Percentiles rank a stretch among this genome's conserved stretches.
phyloP scores from a whole-genome alignment of 2,329 filamentous ascomycete species.

The Fusarium clavum region DNA sequence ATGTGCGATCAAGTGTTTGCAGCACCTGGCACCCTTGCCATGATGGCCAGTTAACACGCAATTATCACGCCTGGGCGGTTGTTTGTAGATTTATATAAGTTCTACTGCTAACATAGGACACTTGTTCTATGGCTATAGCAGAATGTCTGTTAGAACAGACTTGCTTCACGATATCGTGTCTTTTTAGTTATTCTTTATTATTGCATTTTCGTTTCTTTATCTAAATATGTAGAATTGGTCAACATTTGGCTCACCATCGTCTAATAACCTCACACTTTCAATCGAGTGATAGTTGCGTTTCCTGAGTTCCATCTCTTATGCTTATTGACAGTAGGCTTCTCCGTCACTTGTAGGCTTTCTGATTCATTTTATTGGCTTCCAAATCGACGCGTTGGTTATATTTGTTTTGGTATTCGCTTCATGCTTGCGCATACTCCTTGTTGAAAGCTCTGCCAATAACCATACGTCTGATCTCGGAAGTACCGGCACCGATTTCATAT shows the following conservation, averaged over 20 bases:
- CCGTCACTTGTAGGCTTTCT: background rate
- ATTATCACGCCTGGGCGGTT: background rate
- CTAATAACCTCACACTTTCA: background rate
- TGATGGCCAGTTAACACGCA: background rate
- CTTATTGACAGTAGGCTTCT: background rate
- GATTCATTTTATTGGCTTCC: background rate
- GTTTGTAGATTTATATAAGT: background rate
- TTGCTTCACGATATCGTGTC: background rate
- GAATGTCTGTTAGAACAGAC: background rate
- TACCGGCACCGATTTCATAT: slow-evolving; percentile 97
- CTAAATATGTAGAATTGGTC: background rate
- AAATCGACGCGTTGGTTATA: background rate
- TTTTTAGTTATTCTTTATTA: background rate
- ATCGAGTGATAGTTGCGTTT: slow-evolving; percentile 15
- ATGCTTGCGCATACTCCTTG: slow-evolving; percentile 74
- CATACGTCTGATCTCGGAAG: slow-evolving; percentile 92
- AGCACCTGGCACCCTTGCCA: background rate
- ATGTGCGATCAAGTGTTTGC: background rate
- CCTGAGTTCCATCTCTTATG: slow-evolving; percentile 3
- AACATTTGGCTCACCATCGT: background rate
- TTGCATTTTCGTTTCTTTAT: background rate
- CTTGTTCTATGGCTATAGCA: background rate
- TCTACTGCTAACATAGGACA: background rate
- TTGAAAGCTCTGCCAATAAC: slow-evolving; percentile 95
- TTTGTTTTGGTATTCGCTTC: slow-evolving; percentile 2